phyloP scores from a whole-genome alignment of 495 filamentous ascomycete genomes.

The Entonaema liquescens region DNA sequence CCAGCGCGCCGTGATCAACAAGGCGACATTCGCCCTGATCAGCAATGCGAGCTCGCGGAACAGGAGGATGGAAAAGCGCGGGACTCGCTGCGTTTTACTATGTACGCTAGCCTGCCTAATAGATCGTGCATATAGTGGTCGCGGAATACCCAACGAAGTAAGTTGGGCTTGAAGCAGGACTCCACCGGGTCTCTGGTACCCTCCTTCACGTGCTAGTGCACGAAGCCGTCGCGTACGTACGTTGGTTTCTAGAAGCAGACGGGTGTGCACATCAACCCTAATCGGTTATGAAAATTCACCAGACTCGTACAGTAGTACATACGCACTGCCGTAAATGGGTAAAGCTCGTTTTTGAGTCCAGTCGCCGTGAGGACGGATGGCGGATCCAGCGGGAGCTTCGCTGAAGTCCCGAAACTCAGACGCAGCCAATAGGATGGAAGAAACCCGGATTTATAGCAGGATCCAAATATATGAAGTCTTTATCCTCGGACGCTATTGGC shows the following conservation, averaged over 20 bases:
- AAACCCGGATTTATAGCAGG: background rate
- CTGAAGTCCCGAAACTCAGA: conserved; percentile 17
- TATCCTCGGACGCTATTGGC: conserved; percentile 4
- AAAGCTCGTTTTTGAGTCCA: conserved; percentile 8
- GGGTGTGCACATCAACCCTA: conserved; percentile 7
- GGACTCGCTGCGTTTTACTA: conserved; percentile 17
- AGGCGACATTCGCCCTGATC: conserved; percentile 34
- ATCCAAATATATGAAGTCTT: conserved; percentile 6
- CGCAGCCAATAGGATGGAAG: conserved; percentile 11
- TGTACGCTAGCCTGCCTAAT: conserved; percentile 30
- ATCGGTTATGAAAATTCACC: conserved; percentile 1
- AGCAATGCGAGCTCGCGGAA: conserved; percentile 30
- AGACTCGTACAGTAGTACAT: background rate
- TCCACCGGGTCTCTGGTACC: conserved; percentile 29
- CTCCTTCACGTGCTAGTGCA: conserved; percentile 35
- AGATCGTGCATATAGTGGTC: conserved; percentile 19
- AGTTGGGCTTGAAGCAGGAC: conserved; percentile 33
- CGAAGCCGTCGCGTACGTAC: conserved; percentile 18
- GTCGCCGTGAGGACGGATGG: conserved; percentile 2
- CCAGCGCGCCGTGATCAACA: conserved; percentile 27
- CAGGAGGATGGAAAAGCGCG: conserved; percentile 11
- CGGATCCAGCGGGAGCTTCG: conserved; percentile 7
- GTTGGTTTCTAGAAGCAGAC: conserved; percentile 5
- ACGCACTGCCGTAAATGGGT: background rate
- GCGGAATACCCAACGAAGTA: conserved; percentile 34